Conservation (phyloP, 352 stramenopile genomes). For the Pythium aristosporum region DNA sequence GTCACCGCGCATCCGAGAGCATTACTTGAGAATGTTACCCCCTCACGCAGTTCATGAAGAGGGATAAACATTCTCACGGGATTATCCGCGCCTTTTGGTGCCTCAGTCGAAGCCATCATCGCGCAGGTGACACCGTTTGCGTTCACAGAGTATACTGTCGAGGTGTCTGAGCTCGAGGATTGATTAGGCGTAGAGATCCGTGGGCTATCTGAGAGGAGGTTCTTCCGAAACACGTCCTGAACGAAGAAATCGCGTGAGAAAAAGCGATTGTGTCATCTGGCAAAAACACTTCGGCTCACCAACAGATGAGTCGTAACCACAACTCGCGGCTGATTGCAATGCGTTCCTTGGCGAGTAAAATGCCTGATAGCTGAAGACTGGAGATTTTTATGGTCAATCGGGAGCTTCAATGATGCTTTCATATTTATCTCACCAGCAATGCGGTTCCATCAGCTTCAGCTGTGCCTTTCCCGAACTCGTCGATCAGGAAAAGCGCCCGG, state of each 20-base stretch:
- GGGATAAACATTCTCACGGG: constrained; percentile 31
- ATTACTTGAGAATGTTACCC: constrained; percentile 71
- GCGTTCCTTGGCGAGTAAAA: constrained; percentile 35
- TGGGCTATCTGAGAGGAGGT: constrained; percentile 3
- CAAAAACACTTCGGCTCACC: constrained; percentile 30
- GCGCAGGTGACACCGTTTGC: constrained; percentile 38
- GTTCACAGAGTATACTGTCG: neutral
- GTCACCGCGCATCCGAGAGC: constrained; percentile 63
- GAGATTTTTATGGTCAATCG: constrained; percentile 16
- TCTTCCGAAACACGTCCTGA: constrained; percentile 23
- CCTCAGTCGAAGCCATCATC: constrained; percentile 51
- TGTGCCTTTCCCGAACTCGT: constrained; percentile 89
- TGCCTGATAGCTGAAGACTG: constrained; percentile 65
- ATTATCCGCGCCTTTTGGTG: neutral
- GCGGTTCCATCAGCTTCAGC: constrained; percentile 71
- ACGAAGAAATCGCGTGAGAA: neutral
- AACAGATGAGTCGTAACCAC: constrained; percentile 83
- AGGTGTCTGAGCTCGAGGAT: neutral
- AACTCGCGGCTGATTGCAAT: constrained; percentile 42
- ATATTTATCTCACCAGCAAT: constrained; percentile 49
- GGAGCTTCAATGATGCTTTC: neutral
- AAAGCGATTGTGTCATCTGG: neutral
- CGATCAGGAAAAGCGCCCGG: constrained; percentile 73
- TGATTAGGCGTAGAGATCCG: neutral
- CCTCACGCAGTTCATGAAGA: constrained; percentile 60